phyloP scores from a whole-genome alignment of 257 asterid genomes.

The Pogostemon cablin region DNA sequence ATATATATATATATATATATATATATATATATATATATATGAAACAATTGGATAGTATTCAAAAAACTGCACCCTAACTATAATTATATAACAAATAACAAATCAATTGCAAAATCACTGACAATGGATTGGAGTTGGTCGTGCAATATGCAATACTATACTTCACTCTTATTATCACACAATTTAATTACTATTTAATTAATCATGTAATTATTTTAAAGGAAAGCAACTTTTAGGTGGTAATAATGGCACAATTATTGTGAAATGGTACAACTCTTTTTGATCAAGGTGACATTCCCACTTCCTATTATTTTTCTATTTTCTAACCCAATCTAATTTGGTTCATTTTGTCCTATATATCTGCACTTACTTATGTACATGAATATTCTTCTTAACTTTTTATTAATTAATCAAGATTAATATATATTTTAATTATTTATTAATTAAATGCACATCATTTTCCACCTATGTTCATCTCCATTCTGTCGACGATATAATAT shows the following conservation, averaged over 20 bases:
- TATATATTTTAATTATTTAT: constrained; percentile 19
- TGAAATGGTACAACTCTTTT: constrained; percentile 55
- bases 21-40: too few relatives aligned
- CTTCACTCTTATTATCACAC: constrained; percentile 13
- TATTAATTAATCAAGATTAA: constrained; percentile 23
- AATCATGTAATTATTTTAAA: constrained; percentile 36
- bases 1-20: too few relatives aligned
- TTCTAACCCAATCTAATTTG: constrained; percentile 47
- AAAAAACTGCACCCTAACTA: not conserved
- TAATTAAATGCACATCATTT: constrained; percentile 27
- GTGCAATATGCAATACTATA: constrained; percentile 11
- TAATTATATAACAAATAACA: constrained; percentile 14
- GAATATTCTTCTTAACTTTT: constrained; percentile 45
- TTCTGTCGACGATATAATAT: constrained; percentile 23
- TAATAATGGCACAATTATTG: constrained; percentile 88
- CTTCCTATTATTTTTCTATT: constrained; percentile 47
- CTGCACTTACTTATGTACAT: constrained; percentile 41
- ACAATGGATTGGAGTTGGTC: constrained; percentile 9
- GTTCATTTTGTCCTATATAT: constrained; percentile 55
- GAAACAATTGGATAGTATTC: too few relatives aligned
- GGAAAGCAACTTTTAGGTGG: constrained; percentile 64
- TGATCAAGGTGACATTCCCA: constrained; percentile 64
- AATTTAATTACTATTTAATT: constrained; percentile 20
- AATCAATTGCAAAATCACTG: constrained; percentile 1
- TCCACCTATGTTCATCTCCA: constrained; percentile 37